phyloP scores from a whole-genome alignment of 495 filamentous ascomycete genomes.

The Penicillium steckii region DNA sequence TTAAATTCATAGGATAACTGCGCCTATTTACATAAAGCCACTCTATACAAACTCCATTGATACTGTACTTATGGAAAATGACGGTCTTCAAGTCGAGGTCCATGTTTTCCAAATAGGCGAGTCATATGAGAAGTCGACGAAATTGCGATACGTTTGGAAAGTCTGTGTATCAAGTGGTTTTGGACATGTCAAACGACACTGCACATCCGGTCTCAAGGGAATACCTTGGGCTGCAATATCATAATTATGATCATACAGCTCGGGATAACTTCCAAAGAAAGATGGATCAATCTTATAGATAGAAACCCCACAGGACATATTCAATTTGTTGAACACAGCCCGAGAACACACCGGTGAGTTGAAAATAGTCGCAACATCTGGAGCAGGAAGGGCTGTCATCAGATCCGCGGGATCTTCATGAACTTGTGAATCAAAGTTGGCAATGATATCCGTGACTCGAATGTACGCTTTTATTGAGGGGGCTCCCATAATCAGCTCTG shows the following conservation, averaged over 20 bases:
- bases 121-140: slow-evolving; percentile 9
- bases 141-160: slow-evolving; percentile 9
- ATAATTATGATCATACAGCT: slow-evolving; percentile 7
- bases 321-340: slow-evolving; percentile 5
- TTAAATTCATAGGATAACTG: too few species aligned
- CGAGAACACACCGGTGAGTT: background rate
- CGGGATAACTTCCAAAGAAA: slow-evolving; percentile 9
- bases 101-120: slow-evolving; percentile 1
- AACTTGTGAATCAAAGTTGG: slow-evolving; percentile 3
- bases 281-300: slow-evolving; percentile 11
- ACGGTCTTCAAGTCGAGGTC: background rate
- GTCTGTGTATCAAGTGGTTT: slow-evolving; percentile 5
- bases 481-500: slow-evolving; percentile 4
- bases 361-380: slow-evolving; percentile 6
- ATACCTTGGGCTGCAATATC: slow-evolving; percentile 5
- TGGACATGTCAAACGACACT: slow-evolving; percentile 6
- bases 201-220: slow-evolving; percentile 4
- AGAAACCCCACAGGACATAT: slow-evolving; percentile 7
- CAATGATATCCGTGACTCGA: slow-evolving; percentile 6
- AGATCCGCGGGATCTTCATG: background rate
- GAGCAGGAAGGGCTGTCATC: slow-evolving; percentile 3
- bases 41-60: too few species aligned
- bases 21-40: too few species aligned
- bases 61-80: background rate
- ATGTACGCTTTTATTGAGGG: slow-evolving; percentile 6